phyloP scores from a whole-genome alignment of 2,329 filamentous ascomycete genomes.

The Arthrobotrys iridis region DNA sequence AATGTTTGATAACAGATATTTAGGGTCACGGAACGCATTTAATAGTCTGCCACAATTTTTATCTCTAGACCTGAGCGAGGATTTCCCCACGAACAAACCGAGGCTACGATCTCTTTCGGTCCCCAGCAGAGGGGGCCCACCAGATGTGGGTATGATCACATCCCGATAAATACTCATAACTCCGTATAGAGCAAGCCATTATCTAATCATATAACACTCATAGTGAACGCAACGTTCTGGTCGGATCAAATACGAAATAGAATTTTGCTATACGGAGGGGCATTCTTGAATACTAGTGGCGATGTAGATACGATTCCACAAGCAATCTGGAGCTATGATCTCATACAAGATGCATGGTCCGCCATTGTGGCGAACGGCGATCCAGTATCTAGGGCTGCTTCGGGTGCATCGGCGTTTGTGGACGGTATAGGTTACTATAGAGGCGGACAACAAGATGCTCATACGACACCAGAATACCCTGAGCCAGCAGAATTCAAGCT shows the following conservation, averaged over 20 bases:
- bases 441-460: constrained; percentile 33
- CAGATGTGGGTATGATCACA: constrained; percentile 25
- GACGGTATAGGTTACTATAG: constrained; percentile 42
- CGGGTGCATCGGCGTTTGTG: constrained; percentile 25
- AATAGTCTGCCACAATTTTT: constrained; percentile 17
- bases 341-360: constrained; percentile 42
- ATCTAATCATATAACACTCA: neutral
- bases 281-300: constrained; percentile 31
- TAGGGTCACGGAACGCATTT: neutral
- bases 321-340: constrained; percentile 36
- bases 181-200: neutral
- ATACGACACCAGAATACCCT: constrained; percentile 42
- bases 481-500: constrained; percentile 15
- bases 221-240: constrained; percentile 47
- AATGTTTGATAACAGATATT: neutral
- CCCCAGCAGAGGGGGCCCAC: constrained; percentile 16
- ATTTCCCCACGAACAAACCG: constrained; percentile 6
- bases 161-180: neutral
- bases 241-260: constrained; percentile 22
- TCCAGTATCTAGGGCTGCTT: constrained; percentile 10
- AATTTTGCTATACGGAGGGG: constrained; percentile 40
- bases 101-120: constrained; percentile 7
- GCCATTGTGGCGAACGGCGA: constrained; percentile 10
- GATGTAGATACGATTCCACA: constrained; percentile 35
- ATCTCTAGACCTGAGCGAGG: constrained; percentile 22